phyloP scores from a whole-genome alignment of 2,329 filamentous ascomycete species.

The Colletotrichum sojae region DNA sequence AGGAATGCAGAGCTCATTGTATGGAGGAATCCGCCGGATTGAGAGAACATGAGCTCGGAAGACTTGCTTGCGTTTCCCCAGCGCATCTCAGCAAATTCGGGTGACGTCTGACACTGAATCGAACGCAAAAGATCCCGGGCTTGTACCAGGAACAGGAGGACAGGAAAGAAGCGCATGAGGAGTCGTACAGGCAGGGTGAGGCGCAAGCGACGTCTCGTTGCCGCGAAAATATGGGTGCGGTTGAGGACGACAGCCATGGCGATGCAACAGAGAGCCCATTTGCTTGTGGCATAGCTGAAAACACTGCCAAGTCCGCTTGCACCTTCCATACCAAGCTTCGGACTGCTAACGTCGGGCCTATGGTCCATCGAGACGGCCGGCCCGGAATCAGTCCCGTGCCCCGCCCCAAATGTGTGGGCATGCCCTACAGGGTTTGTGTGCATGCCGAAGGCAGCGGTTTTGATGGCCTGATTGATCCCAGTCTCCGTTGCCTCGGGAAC shows the following conservation, averaged over 20 bases:
- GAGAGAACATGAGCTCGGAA: conserved; percentile 78
- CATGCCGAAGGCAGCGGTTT: conserved; percentile 53
- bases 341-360: conserved; percentile 49
- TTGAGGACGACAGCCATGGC: conserved; percentile 90
- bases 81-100: conserved; percentile 77
- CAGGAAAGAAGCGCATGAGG: conserved; percentile 78
- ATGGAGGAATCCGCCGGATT: conserved; percentile 79
- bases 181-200: conserved; percentile 82
- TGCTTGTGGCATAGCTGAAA: conserved; percentile 90
- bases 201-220: conserved; percentile 83
- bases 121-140: conserved; percentile 81
- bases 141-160: conserved; percentile 79
- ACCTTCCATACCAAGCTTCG: conserved; percentile 70
- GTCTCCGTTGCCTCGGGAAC: conserved; percentile 71
- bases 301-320: conserved; percentile 84
- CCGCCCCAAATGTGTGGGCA: not conserved
- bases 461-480: conserved; percentile 56
- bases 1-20: conserved; percentile 79
- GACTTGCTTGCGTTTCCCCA: conserved; percentile 78
- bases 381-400: conserved; percentile 4
- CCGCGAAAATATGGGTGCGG: conserved; percentile 93
- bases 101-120: conserved; percentile 91
- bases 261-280: conserved; percentile 92
- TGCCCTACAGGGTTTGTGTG: conserved; percentile 23
- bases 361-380: conserved; percentile 57